Percentiles rank a stretch among this genome's conserved stretches.
Evolutionary conservation across 495 filamentous ascomycete genomes (phyloP).

Genomic region (Hypoxylon fuscum): DNA sequence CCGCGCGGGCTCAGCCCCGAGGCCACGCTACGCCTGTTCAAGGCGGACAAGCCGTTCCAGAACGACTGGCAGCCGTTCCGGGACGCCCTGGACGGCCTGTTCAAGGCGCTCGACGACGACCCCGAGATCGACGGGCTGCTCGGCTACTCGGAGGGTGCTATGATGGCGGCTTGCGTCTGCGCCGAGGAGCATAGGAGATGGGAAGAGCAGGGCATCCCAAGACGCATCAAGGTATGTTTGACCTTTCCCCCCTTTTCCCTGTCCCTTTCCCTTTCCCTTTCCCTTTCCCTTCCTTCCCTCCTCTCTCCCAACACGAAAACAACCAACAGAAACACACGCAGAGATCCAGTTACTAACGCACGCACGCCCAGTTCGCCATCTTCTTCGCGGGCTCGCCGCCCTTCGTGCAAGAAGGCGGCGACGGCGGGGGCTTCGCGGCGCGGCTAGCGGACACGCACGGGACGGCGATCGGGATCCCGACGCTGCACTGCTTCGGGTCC

Average conservation of each 20-base stretch:
- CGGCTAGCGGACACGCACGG: slow-evolving; percentile 58
- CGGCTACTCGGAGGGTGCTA: slow-evolving; percentile 65
- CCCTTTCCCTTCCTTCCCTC: too few species aligned
- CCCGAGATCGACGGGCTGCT: slow-evolving; percentile 58
- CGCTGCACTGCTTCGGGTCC: slow-evolving; percentile 65
- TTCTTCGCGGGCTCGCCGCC: slow-evolving; percentile 66
- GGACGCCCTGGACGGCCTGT: slow-evolving; percentile 45
- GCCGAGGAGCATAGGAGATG: slow-evolving; percentile 56
- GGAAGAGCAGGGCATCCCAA: slow-evolving; percentile 47
- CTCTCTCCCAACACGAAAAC: too few species aligned
- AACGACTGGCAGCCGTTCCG: slow-evolving; percentile 42
- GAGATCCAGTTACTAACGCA: too few species aligned
- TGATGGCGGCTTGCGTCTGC: slow-evolving; percentile 59
- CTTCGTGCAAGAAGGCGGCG: slow-evolving; percentile 52
- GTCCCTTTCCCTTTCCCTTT: too few species aligned
- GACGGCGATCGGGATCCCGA: slow-evolving; percentile 59
- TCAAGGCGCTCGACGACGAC: slow-evolving; percentile 49
- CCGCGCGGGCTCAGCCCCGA: slow-evolving; percentile 58
- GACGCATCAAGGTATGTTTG: slow-evolving; percentile 54
- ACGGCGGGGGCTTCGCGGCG: slow-evolving; percentile 47
- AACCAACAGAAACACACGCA: too few species aligned
- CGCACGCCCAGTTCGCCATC: slow-evolving; percentile 53
- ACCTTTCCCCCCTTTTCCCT: too few species aligned
- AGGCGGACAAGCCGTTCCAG: slow-evolving; percentile 41
- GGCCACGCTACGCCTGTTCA: slow-evolving; percentile 57